These are phyloP conservation scores for Immersiporthe knoxdaviesiana DNA, from an alignment of 2,329 filamentous ascomycete species.

Conservation along the genomic window DNA sequence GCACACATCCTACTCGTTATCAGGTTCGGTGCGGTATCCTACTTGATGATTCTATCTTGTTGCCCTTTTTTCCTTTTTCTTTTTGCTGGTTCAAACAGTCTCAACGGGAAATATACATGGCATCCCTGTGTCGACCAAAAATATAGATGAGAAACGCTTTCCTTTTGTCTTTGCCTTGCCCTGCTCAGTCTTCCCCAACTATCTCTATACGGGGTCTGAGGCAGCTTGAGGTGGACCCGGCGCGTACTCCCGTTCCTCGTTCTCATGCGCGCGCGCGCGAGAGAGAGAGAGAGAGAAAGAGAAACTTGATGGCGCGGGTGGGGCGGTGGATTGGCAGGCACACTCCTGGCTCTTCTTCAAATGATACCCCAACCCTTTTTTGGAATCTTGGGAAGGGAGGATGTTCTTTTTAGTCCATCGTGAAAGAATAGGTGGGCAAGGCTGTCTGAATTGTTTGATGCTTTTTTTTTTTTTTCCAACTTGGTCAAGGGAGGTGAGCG, in stretches of 20 bases:
- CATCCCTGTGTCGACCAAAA: neutral
- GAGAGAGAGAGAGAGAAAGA: no score
- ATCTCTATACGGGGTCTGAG: neutral
- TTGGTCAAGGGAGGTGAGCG: neutral
- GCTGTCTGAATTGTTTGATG: slow-evolving; percentile 14
- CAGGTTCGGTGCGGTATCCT: neutral
- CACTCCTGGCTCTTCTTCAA: slow-evolving; percentile 12
- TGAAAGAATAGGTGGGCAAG: neutral
- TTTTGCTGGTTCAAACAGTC: neutral
- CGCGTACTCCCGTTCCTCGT: neutral
- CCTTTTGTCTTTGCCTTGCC: neutral
- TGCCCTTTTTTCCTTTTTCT: neutral
- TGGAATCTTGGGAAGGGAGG: neutral
- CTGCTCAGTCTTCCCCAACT: neutral
- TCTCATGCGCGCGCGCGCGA: no score
- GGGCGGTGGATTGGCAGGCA: slow-evolving; percentile 7
- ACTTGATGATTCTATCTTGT: neutral
- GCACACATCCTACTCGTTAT: slow-evolving; percentile 6
- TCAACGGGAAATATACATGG: neutral
- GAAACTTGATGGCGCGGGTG: neutral
- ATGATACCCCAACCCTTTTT: slow-evolving; percentile 6
- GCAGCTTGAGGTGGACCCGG: neutral
- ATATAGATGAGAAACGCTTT: slow-evolving; percentile 13
- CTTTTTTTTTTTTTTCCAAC: neutral
- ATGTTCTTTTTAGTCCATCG: neutral